Evolutionary conservation across 495 filamentous ascomycete species (phyloP), one percentile per base, ranked within the genome.

Genomic region (Neurospora africana): DNA sequence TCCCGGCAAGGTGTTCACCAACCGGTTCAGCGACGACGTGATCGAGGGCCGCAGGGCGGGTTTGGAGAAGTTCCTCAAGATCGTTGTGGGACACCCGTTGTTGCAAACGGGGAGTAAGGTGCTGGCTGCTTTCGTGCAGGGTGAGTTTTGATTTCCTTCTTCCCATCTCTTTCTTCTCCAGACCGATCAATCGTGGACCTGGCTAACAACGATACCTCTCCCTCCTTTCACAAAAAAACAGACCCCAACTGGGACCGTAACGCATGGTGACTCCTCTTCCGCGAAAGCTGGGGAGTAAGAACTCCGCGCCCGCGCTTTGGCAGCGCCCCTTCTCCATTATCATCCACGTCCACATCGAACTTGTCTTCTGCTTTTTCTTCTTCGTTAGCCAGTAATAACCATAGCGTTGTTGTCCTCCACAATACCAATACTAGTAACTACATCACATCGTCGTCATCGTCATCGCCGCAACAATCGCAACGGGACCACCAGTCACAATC

Each of bases 101-200:
- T 82, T 99, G 83, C 95, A 99, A 88, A 98, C 96, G 39, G 96
- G 96, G 69, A 97, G 93, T 79, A 97, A 98, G 82, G 95, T 98
- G 72, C 81, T 99, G 75, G 94, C 93, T 23, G 91, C 91, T 69
- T 99, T 97, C 83, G 95, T 99, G 78, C 95, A 99, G 80, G 94
- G 94, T 96, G 75, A 79, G 91, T 87, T 74, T 68, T 65, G 5
- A 10, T 65, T 58, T 69, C 7, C 65, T 38, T 39, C 27, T 43
- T 17, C 19, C 68, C 38, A 0, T 69, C 21, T 13, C 23, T 6
- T 11, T 69, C 39, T 33, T 70, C 17, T 40, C 35, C 37, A 13
- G 27, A 21, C 65, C 38, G 33, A 39, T 30, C 2, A 58, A 38
- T 27, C 9, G 15, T 11, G 8, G 21, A 21, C 71, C n/a, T 30